Evolutionary conservation across 2,329 filamentous ascomycete species (phyloP).

Genomic region (Diaporthe destruens): DNA sequence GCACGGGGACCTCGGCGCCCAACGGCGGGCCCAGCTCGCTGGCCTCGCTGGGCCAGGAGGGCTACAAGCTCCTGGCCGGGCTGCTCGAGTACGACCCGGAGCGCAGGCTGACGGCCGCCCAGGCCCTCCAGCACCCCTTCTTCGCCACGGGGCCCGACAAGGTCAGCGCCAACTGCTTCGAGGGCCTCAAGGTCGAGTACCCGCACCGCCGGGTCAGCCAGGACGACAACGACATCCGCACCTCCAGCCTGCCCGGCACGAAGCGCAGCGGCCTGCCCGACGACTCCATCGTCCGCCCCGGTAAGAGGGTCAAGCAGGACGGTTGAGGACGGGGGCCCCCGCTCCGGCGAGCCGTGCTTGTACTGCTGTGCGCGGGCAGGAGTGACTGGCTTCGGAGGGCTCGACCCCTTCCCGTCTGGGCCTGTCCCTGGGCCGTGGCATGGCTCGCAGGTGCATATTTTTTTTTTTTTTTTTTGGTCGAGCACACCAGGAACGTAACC

Average conservation of each 20-base stretch:
- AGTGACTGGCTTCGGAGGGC: background rate
- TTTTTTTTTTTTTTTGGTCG: background rate
- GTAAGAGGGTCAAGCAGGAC: slow-evolving; percentile 72
- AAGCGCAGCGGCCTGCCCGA: slow-evolving; percentile 90
- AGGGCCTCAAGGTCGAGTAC: slow-evolving; percentile 89
- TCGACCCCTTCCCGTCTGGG: background rate
- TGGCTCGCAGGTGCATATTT: background rate
- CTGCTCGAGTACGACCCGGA: slow-evolving; percentile 94
- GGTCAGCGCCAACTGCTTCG: slow-evolving; percentile 87
- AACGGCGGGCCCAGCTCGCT: slow-evolving; percentile 54
- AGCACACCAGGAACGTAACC: background rate
- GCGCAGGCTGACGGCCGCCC: slow-evolving; percentile 86
- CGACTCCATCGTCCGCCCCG: slow-evolving; percentile 75
- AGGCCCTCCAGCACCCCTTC: slow-evolving; percentile 91
- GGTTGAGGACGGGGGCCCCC: slow-evolving; percentile 43
- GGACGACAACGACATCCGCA: slow-evolving; percentile 96
- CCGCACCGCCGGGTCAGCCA: slow-evolving; percentile 90
- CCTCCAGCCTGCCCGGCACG: slow-evolving; percentile 87
- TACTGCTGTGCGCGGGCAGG: background rate
- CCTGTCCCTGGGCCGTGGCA: background rate
- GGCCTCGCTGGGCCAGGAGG: slow-evolving; percentile 78
- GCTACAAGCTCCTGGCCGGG: slow-evolving; percentile 83
- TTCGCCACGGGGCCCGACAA: slow-evolving; percentile 78
- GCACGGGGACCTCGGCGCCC: slow-evolving; percentile 61
- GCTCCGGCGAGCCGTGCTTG: too few relatives aligned